These are phyloP conservation scores for Dryas octopetala DNA, from an alignment of 306 rosid genomes.

Conservation along the genomic window DNA sequence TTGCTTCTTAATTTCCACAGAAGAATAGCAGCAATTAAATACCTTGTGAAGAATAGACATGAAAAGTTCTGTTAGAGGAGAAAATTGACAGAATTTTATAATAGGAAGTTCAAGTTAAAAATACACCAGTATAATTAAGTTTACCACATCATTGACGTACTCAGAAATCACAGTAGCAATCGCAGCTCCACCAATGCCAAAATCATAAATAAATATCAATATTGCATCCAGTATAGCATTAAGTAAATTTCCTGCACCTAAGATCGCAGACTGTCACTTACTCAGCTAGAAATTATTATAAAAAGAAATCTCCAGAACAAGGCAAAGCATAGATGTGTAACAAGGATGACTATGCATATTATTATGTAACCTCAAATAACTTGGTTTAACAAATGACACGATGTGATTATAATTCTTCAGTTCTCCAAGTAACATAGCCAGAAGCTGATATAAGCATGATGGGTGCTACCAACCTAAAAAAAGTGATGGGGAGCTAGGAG, in stretches of 20 bases:
- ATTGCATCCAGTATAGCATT: constrained; percentile 70
- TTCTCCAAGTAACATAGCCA: neutral
- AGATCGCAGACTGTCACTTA: constrained; percentile 30
- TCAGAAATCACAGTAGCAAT: constrained; percentile 84
- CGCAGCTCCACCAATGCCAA: constrained; percentile 91
- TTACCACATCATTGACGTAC: constrained; percentile 91
- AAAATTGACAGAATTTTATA: constrained; percentile 22
- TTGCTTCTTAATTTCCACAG: constrained; percentile 69
- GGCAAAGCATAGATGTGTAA: neutral
- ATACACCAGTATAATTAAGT: constrained; percentile 46
- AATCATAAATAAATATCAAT: constrained; percentile 57
- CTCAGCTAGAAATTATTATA: constrained; percentile 6
- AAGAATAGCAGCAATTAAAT: constrained; percentile 76
- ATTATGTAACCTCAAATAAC: neutral
- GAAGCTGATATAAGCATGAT: neutral
- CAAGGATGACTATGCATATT: neutral
- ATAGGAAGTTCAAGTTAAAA: constrained; percentile 29
- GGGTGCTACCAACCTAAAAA: neutral
- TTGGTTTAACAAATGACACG: neutral
- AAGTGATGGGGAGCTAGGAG: neutral
- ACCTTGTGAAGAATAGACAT: constrained; percentile 51
- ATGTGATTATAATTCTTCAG: neutral
- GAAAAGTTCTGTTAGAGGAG: constrained; percentile 29
- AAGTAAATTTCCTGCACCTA: constrained; percentile 82
- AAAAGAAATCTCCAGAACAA: neutral